Evolutionary conservation across 352 stramenopile species (phyloP).

Genomic region (Globisporangium canariense): DNA sequence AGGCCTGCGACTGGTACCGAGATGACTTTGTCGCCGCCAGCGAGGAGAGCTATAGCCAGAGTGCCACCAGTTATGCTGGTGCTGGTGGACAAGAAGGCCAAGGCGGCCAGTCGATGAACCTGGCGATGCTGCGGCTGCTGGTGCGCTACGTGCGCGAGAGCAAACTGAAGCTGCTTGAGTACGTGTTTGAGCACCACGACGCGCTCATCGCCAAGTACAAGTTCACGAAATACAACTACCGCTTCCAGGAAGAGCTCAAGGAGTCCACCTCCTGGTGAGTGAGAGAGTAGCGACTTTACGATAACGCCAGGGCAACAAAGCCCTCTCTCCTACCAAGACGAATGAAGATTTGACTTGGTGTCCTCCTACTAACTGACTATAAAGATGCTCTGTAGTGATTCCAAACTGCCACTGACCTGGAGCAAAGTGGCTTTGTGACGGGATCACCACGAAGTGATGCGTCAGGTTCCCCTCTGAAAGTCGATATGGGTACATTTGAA

Average conservation of each 20-base stretch:
- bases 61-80: neutral
- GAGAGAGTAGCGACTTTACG: no score
- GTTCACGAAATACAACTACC: slow-evolving; percentile 52
- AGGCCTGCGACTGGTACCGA: slow-evolving; percentile 57
- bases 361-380: no score
- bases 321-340: no score
- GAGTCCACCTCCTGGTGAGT: neutral
- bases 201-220: slow-evolving; percentile 41
- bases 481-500: neutral
- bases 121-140: slow-evolving; percentile 29
- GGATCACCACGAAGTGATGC: no score
- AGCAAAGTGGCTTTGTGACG: no score
- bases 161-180: slow-evolving; percentile 36
- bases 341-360: no score
- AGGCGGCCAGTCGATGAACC: slow-evolving; percentile 5
- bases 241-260: slow-evolving; percentile 37
- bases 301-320: neutral
- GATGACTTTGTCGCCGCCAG: slow-evolving; percentile 33
- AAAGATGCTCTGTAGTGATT: no score
- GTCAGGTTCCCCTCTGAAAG: neutral
- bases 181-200: slow-evolving; percentile 29
- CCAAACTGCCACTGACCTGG: no score
- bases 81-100: neutral
- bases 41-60: neutral
- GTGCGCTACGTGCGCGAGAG: slow-evolving; percentile 28